phyloP scores from a whole-genome alignment of 805 yeast genomes.

The Kazachstania psychrophila region DNA sequence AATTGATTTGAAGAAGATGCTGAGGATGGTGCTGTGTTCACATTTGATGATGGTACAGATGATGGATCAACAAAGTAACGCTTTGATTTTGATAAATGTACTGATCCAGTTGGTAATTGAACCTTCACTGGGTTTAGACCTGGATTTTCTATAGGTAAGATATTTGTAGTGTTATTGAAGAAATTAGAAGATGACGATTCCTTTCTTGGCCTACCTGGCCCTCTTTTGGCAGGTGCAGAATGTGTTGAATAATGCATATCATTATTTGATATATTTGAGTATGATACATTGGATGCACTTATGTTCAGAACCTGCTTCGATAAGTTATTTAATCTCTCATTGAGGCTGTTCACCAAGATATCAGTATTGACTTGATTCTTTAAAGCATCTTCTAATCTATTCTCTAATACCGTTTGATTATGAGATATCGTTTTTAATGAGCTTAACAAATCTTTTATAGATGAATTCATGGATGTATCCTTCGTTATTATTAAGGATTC shows the following conservation, averaged over 20 bases:
- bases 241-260: not conserved
- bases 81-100: conserved; percentile 25
- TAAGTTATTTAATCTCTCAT: conserved; percentile 14
- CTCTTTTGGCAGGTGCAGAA: conserved; percentile 12
- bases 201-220: conserved; percentile 30
- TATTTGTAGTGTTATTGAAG: not conserved
- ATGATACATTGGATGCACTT: not conserved
- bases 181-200: conserved; percentile 7
- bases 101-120: conserved; percentile 23
- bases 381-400: conserved; percentile 28
- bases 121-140: conserved; percentile 15
- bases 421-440: conserved; percentile 24
- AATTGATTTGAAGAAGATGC: conserved; percentile 1
- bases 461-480: conserved; percentile 11
- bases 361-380: conserved; percentile 31
- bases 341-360: conserved; percentile 24
- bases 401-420: conserved; percentile 30
- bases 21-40: not conserved
- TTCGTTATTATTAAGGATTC: conserved; percentile 14
- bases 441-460: conserved; percentile 19
- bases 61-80: conserved; percentile 26
- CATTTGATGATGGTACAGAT: not conserved
- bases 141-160: no score
- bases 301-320: no score
- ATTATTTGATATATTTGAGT: conserved; percentile 2